Evolutionary conservation across 371 early-diverging fungal species (phyloP).

Genomic region (Zopfochytrium polystomum): DNA sequence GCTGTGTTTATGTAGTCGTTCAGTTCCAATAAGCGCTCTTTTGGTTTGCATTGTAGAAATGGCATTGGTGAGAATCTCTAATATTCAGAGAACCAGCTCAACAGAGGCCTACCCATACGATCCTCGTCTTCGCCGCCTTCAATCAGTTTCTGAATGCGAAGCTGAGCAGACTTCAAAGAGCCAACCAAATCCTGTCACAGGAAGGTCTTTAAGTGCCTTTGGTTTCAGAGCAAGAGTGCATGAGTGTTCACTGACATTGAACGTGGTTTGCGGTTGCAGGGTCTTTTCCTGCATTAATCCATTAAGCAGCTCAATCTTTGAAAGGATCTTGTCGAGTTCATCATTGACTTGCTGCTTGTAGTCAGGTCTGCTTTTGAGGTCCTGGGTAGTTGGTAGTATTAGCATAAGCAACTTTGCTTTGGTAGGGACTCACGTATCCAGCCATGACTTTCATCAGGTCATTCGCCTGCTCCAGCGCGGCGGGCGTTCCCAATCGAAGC

Average conservation of each 20-base stretch:
- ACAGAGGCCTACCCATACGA: slow-evolving; percentile 49
- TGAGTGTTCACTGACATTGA: too few species aligned
- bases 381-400: slow-evolving; percentile 43
- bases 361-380: slow-evolving; percentile 70
- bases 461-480: slow-evolving; percentile 91
- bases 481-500: slow-evolving; percentile 86
- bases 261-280: too few species aligned
- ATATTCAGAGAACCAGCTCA: background rate
- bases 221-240: too few species aligned
- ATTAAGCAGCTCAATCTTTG: slow-evolving; percentile 73
- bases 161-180: slow-evolving; percentile 50
- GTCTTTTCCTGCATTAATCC: slow-evolving; percentile 48
- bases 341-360: slow-evolving; percentile 76
- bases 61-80: slow-evolving; percentile 9
- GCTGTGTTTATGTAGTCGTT: slow-evolving; percentile 81
- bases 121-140: slow-evolving; percentile 62
- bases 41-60: background rate
- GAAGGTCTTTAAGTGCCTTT: slow-evolving; percentile 22
- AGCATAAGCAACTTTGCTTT: background rate
- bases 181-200: slow-evolving; percentile 32
- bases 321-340: slow-evolving; percentile 79
- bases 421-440: slow-evolving; percentile 69
- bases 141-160: slow-evolving; percentile 71
- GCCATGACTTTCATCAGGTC: slow-evolving; percentile 93
- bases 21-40: slow-evolving; percentile 66